Percentiles rank a stretch among this genome's conserved stretches.
phyloP scores from a whole-genome alignment of 768 basidiomycete species.

The Xerocomellus amylosporus region DNA sequence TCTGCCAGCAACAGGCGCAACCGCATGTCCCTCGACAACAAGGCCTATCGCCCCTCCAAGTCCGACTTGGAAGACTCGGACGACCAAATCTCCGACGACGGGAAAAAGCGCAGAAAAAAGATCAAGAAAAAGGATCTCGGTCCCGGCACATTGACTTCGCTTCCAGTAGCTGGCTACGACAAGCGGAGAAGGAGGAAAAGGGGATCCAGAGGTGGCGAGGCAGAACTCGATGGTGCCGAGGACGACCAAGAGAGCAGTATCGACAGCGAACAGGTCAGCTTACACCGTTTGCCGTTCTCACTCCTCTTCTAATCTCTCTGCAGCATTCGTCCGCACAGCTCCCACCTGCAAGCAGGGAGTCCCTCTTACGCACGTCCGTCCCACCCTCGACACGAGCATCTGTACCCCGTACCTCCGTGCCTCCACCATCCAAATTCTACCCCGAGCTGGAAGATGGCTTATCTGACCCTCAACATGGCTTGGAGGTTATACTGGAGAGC shows the following conservation, averaged over 20 bases:
- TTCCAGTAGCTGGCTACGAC: conserved; percentile 66
- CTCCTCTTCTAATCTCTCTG: conserved; percentile 4
- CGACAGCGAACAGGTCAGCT: conserved; percentile 41
- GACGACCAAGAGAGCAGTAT: conserved; percentile 46
- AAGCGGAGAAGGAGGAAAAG: conserved; percentile 56
- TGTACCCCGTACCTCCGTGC: conserved; percentile 39
- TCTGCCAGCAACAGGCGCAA: conserved; percentile 44
- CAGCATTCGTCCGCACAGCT: conserved; percentile 27
- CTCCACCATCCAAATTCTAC: conserved; percentile 34
- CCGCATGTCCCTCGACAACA: conserved; percentile 75
- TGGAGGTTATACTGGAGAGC: conserved; percentile 63
- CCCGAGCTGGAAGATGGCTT: conserved; percentile 21
- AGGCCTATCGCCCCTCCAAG: conserved; percentile 68
- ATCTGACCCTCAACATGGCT: conserved; percentile 47
- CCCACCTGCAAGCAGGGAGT: conserved; percentile 37
- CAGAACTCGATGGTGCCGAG: conserved; percentile 32
- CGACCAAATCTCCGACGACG: conserved; percentile 54
- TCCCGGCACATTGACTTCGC: conserved; percentile 58
- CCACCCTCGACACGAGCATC: conserved; percentile 39
- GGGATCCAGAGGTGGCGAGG: conserved; percentile 43
- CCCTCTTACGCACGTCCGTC: conserved; percentile 34
- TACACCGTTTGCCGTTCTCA: conserved; percentile 18
- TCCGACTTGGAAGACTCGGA: conserved; percentile 68
- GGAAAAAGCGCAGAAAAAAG: conserved; percentile 48
- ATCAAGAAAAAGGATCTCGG: conserved; percentile 50